Conservation (phyloP, 345 rosid genomes). For the Boechera divaricarpa region DNA sequence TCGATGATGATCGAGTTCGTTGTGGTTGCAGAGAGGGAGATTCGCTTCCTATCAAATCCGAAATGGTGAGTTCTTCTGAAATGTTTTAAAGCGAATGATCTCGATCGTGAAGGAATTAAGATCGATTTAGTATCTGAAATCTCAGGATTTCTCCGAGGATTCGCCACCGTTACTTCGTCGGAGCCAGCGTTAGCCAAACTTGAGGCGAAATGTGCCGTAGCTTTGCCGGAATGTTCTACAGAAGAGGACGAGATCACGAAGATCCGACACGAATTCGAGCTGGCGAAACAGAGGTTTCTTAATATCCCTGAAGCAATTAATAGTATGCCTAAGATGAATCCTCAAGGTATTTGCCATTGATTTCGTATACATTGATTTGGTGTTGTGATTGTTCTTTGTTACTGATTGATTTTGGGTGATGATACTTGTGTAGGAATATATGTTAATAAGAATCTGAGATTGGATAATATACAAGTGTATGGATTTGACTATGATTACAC, state of each 20-base stretch:
- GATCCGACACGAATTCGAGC: constrained; percentile 66
- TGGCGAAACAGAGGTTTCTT: constrained; percentile 73
- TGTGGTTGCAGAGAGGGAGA: constrained; percentile 53
- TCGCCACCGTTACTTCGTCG: constrained; percentile 36
- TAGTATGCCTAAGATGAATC: constrained; percentile 83
- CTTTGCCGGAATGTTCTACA: constrained; percentile 34
- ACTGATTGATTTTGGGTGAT: constrained; percentile 4
- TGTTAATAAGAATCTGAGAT: constrained; percentile 84
- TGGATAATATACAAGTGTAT: constrained; percentile 85
- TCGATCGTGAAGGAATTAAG: neutral
- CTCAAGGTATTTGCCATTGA: constrained; percentile 59
- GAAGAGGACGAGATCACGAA: constrained; percentile 55
- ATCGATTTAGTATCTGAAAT: neutral
- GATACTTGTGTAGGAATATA: constrained; percentile 61
- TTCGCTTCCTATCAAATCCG: constrained; percentile 38
- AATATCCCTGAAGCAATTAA: constrained; percentile 69
- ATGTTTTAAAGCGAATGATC: neutral
- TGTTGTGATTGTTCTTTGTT: neutral
- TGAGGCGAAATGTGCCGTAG: constrained; percentile 45
- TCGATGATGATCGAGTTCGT: constrained; percentile 30
- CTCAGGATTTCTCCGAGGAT: constrained; percentile 50
- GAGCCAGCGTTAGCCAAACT: constrained; percentile 47
- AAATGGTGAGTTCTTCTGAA: constrained; percentile 45
- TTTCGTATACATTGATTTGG: neutral
- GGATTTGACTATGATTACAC: constrained; percentile 98